phyloP scores from a whole-genome alignment of 495 filamentous ascomycete genomes.

The Lichenothelia convexa region DNA sequence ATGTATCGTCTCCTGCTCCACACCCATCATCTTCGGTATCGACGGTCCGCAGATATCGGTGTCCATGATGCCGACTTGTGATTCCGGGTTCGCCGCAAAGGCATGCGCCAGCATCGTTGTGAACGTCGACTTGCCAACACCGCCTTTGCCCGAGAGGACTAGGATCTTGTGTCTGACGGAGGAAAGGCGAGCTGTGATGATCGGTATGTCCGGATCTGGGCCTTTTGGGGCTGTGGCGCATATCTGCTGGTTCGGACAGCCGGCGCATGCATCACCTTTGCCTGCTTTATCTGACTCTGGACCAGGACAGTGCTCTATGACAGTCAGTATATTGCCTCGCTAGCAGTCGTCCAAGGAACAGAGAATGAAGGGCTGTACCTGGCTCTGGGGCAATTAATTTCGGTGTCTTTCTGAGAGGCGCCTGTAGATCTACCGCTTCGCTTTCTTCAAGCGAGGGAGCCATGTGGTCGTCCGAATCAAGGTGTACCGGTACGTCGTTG shows the following conservation, averaged over 20 bases:
- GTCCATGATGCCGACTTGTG: slow-evolving; percentile 81
- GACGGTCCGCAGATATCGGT: slow-evolving; percentile 89
- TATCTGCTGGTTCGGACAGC: slow-evolving; percentile 89
- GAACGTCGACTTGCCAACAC: slow-evolving; percentile 90
- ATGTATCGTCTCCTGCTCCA: slow-evolving; percentile 82
- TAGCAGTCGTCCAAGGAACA: slow-evolving; percentile 3
- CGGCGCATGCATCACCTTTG: slow-evolving; percentile 70
- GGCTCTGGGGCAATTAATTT: slow-evolving; percentile 85
- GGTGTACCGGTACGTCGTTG: no score
- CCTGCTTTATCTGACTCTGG: slow-evolving; percentile 78
- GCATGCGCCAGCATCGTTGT: slow-evolving; percentile 70
- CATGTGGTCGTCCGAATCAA: no score
- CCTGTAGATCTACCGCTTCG: slow-evolving; percentile 43
- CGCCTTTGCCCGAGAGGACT: slow-evolving; percentile 84
- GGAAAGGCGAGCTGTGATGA: slow-evolving; percentile 68
- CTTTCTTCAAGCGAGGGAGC: slow-evolving; percentile 55
- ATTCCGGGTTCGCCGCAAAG: slow-evolving; percentile 58
- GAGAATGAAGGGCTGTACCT: slow-evolving; percentile 24
- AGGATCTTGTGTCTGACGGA: slow-evolving; percentile 79
- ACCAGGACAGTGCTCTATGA: slow-evolving; percentile 88
- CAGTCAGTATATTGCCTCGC: slow-evolving; percentile 4
- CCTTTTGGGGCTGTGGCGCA: slow-evolving; percentile 90
- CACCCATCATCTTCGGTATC: slow-evolving; percentile 97
- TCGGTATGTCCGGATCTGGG: slow-evolving; percentile 79
- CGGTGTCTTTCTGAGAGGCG: slow-evolving; percentile 51